Evolutionary conservation across 495 filamentous ascomycete genomes (phyloP).

Genomic region (Neurospora sp.): DNA sequence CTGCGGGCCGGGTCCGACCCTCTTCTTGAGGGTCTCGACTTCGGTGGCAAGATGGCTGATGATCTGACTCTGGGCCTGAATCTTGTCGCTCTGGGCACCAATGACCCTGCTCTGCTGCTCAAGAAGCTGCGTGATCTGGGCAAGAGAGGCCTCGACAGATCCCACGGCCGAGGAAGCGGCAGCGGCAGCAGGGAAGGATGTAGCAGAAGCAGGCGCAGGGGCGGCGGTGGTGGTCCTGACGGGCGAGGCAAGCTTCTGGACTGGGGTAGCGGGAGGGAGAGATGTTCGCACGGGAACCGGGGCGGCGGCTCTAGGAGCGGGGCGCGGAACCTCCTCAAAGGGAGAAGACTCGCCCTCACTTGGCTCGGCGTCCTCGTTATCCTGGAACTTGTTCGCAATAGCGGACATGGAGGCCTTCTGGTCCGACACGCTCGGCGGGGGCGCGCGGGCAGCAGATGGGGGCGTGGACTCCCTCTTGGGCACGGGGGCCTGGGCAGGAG

Average conservation of each 20-base stretch:
- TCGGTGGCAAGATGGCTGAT: constrained; percentile 55
- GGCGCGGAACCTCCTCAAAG: constrained; percentile 74
- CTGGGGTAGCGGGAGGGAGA: neutral
- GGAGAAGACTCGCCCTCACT: constrained; percentile 40
- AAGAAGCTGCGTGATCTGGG: constrained; percentile 55
- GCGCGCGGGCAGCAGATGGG: constrained; percentile 30
- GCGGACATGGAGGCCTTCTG: constrained; percentile 76
- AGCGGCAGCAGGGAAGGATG: constrained; percentile 1
- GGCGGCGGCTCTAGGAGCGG: constrained; percentile 26
- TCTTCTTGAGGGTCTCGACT: constrained; percentile 61
- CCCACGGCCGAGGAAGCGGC: constrained; percentile 2
- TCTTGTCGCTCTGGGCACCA: constrained; percentile 45
- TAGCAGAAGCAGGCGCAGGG: constrained; percentile 6
- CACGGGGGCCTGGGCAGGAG: constrained; percentile 36
- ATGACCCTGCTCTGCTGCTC: constrained; percentile 55
- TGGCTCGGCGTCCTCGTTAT: constrained; percentile 53
- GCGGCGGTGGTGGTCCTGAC: constrained; percentile 6
- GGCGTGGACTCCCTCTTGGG: constrained; percentile 48
- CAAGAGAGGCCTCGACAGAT: constrained; percentile 35
- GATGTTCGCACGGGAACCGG: constrained; percentile 7
- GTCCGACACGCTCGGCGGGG: constrained; percentile 61
- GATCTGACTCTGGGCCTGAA: constrained; percentile 45
- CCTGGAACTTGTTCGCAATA: constrained; percentile 76
- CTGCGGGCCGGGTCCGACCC: constrained; percentile 42
- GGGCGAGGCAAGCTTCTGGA: constrained; percentile 6